Evolutionary conservation across 768 basidiomycete genomes (phyloP), one percentile per base, ranked within the genome.

Genomic region (Psilocybe subaeruginosa): DNA sequence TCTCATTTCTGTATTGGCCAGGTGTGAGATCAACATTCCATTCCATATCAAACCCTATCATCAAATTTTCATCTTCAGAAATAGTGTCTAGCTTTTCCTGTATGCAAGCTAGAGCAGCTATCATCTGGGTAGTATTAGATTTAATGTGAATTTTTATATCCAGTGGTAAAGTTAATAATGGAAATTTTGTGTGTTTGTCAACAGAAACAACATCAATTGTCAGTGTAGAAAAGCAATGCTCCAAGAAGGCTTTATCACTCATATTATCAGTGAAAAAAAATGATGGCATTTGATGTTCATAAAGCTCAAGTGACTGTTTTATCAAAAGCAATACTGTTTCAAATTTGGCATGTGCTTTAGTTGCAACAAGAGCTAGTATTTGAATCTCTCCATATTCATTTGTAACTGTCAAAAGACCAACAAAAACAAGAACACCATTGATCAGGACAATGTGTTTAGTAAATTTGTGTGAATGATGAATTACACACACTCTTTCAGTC

Each of bases 221-320:
- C 19, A 72, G 66, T 1, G 66, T 66, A 0, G 66, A 63, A 35
- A 72, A 73, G 3, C 61, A 62, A 0, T 33, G 16, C 46, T 66
- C 65, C 12, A 68, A 62, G 9, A 66, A 69, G 1, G 59, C 50
- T 54, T 72, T 74, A 48, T 76, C 75, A 0, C 64, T 50, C 52
- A 75, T 69, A 47, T 69, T 73, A 48, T 77, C 73, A 0, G 74
- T 76, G 58, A 68, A 76, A 11, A 75, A 56, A 5, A 72, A n/a
- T 19, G 0, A n/a, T 35, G 70, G 68, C 19, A 70, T 60, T 2
- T 46, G n/a, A 41, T 73, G 73, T 1, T 75, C 71, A 64, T 72
- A 76, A 9, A 60, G 56, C 0, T 64, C 19, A 0, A 78, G 69
- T 1, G 72, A 74, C 3, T 66, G 52, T 0, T 54, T 54, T 39